Conservation (phyloP, 139 green algal genomes). For the Ettlia oleoabundans region DNA sequence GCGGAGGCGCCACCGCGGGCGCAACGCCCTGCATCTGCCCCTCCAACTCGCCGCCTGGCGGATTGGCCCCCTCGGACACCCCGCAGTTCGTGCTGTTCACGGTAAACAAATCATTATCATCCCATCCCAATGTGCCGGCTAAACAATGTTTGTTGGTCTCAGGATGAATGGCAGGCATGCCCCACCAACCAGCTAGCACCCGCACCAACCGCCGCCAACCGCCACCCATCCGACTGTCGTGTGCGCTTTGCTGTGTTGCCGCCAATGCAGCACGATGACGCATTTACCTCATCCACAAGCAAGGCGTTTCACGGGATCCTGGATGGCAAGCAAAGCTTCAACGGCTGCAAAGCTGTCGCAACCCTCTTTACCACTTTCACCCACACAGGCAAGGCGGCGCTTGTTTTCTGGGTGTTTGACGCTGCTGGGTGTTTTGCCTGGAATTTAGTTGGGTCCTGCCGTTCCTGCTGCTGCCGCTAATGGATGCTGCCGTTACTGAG, state of each 20-base stretch:
- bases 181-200: background rate
- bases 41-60: background rate
- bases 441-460: background rate
- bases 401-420: background rate
- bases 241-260: too few species aligned
- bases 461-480: too few species aligned
- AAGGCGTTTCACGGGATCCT: background rate
- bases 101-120: too few species aligned
- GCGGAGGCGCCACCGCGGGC: too few species aligned
- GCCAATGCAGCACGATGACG: background rate
- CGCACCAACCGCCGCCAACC: background rate
- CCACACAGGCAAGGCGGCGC: background rate
- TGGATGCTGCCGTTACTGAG: too few species aligned
- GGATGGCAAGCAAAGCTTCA: background rate
- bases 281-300: background rate
- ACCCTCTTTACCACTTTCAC: background rate
- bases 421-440: background rate
- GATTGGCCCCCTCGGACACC: background rate
- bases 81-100: background rate
- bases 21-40: background rate
- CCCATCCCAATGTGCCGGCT: background rate
- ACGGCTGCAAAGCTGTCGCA: background rate
- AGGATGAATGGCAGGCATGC: background rate
- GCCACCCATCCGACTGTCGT: too few species aligned
- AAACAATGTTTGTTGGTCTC: background rate